Base-by-base conservation (phyloP, 179 eudicot genomes). In the Camellia oleifera region DNA sequence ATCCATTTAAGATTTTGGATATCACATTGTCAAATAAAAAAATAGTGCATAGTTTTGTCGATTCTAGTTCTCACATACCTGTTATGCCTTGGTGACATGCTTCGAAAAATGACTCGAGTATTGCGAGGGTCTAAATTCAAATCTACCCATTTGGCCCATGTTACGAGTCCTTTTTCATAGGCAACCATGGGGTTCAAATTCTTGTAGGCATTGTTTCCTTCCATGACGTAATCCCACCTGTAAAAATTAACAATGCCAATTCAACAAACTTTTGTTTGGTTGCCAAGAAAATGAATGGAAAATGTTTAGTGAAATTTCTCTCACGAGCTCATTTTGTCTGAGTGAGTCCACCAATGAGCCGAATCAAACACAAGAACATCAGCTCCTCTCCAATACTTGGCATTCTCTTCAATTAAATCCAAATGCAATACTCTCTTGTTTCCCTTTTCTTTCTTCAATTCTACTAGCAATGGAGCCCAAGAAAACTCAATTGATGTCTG, bases 281-380 rank as follows among this genome's bases (percentile, higher is more conserved):
- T 64, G 9, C 68, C 68, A 7, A 7, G 40, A 20, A 61, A 64
- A 64, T 64, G 11, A 12, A 23, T 8, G 56, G n/a, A 68, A 53
- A 48, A 48, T 48, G 52, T 48, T 4, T 4, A 4, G 7, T 4
- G 52, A 48, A 48, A 45, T 67, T 70, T 69, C 11, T 45, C 95
- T 86, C 87, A 94, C 97, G 93, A 81, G 54, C 84, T 90, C 69
- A 81, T 65, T 14, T 88, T 84, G 53, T 80, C 89, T 3, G 92
- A 88, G 78, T 92, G 95, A 57, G 95, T 92, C 98, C 98, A 94
- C 98, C 98, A 94, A 56, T 92, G 95, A 44, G 97, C 95, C 9
- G 98, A 92, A 86, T 94, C 95, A 60, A 94, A 94, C 9, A 94
- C 90, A 44, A 94, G 93, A 74, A 88, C 82, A 72, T 94, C 91